Evolutionary conservation across 495 filamentous ascomycete genomes (phyloP), one percentile per base, ranked within the genome.

Genomic region (Trichoderma reesei): DNA sequence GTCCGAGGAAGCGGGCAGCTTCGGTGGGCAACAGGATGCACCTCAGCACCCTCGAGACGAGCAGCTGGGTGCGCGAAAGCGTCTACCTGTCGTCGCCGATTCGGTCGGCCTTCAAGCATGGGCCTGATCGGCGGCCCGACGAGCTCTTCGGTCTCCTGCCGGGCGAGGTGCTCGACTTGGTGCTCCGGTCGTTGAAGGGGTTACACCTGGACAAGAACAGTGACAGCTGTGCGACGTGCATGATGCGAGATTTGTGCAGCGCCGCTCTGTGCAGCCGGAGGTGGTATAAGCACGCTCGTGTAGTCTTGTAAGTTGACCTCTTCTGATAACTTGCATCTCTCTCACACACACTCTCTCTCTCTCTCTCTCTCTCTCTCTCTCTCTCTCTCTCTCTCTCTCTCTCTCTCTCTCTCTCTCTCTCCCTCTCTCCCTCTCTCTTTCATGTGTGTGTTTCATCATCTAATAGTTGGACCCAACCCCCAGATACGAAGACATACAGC

Each of bases 171-270:
- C 71, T 87, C 60, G 73, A 78, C 67, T 75, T 86, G 62, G 79
- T 86, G 34, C 67, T 80, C 13, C 74, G 74, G 39, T 74, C 79
- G 33, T 71, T 84, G 60, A 79, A 75, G 68, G 72, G 75, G 59
- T 69, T 74, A 20, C 82, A 84, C 67, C 64, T 82, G 16, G 68
- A 69, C 36, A 67, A 71, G 38, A 70, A 72, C 16, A 77, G 75
- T 41, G 66, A 69, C 37, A 83, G 78, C 64, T 94, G 91, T 69
- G 80, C 85, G 63, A 89, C 88, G 66, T 92, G 90, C 74, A 90
- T 86, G 73, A 86, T 90, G 77, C 84, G 88, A 61, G 90, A 94
- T 69, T 71, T 92, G 34, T 85, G 84, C 68, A 80, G 83, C 61
- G 78, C 91, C 38, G 83, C 86, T 42, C 68, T 91, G 63, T 88